phyloP scores from a whole-genome alignment of 352 stramenopile species.

The Pythium brachiatum region DNA sequence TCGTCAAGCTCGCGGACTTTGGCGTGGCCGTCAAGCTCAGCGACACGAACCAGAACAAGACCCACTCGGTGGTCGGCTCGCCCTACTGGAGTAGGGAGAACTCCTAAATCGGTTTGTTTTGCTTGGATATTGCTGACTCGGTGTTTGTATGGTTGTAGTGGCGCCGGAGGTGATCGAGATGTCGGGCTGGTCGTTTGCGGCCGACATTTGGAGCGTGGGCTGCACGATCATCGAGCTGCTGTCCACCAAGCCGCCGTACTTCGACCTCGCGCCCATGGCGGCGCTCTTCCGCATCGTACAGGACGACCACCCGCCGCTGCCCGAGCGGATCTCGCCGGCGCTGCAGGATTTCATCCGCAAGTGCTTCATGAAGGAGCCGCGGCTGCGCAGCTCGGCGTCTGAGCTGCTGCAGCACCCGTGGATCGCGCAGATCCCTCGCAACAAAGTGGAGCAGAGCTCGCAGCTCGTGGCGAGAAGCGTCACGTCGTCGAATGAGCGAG shows the following conservation, averaged over 20 bases:
- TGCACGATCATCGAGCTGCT: constrained; percentile 95
- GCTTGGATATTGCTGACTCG: neutral
- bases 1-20: constrained; percentile 93
- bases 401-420: constrained; percentile 89
- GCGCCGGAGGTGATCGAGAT: constrained; percentile 96
- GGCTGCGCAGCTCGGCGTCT: constrained; percentile 70
- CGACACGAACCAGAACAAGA: constrained; percentile 75
- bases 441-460: constrained; percentile 86
- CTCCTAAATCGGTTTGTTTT: neutral
- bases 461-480: constrained; percentile 76
- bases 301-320: constrained; percentile 90
- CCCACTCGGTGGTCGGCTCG: constrained; percentile 90
- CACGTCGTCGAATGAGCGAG: constrained; percentile 70
- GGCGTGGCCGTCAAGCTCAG: constrained; percentile 89
- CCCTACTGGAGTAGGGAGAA: constrained; percentile 91
- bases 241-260: constrained; percentile 92
- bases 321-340: constrained; percentile 84
- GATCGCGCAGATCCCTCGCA: constrained; percentile 87
- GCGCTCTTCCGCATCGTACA: constrained; percentile 93
- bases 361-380: constrained; percentile 91
- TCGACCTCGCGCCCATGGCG: constrained; percentile 88
- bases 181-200: constrained; percentile 88
- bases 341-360: constrained; percentile 93
- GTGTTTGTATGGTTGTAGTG: constrained; percentile 50
- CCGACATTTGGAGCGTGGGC: constrained; percentile 94